Base-by-base conservation (phyloP, 2,329 filamentous ascomycete species). In the Penicillium frequentans region DNA sequence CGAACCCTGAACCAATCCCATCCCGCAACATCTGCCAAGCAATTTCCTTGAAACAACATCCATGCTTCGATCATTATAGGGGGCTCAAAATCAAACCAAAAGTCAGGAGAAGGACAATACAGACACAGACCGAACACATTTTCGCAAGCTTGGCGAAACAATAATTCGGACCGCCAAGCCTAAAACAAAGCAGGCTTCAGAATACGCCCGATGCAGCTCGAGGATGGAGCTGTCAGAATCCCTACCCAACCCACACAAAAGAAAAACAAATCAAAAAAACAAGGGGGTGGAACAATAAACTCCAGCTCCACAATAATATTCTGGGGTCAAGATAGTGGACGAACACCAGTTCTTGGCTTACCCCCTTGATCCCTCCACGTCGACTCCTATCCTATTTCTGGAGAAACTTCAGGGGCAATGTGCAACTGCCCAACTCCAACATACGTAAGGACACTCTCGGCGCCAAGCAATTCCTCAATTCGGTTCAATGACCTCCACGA, bases 111-210 rank as follows among this genome's bases (percentile, higher is more conserved):
- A 39, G 35, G 35, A 19, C 37, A 31, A 44, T 21, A 13, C 27
- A 29, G 45, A 47, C n/a, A n/a, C n/a, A 29, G 45, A 21, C 42
- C 11, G 37, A 54, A 50, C 31, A 14, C 13, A 33, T 33, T 33
- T 61, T 45, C 54, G 57, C 49, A 33, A 35, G 45, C 55, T 59
- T 59, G 59, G 59, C 59, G 11, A 26, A 27, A 44, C 42, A 53
- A 57, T 42, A 51, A 46, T 53, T 46, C 52, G 50, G 59, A 51
- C 54, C 50, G 59, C 57, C 59, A 62, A 59, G 57, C 14, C 51
- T 11, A 16, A 26, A 47, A 21, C 51, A 46, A n/a, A 47, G 23
- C 51, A 46, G 16, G 21, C 50, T 61, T 62, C 59, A 57, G 52
- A 62, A 59, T 57, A 57, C 55, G 57, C 24, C 57, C 49, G 43